Evolutionary conservation across 371 early-diverging fungal species (phyloP).

Genomic region (Umbelopsis sp.): DNA sequence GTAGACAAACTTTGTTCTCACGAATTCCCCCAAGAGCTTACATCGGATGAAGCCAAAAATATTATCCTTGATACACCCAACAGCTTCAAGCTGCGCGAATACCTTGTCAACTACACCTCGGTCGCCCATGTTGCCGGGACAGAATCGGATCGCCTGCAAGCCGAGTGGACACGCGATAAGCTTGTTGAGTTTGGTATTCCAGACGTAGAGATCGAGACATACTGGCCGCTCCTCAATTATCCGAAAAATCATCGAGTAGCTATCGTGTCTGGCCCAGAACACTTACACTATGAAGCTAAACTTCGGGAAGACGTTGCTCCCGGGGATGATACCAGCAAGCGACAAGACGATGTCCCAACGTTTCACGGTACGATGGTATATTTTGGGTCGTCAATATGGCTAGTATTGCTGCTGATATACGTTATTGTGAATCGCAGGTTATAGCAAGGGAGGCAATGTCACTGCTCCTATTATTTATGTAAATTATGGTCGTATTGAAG

Average conservation of each 20-base stretch:
- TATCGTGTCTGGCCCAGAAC: conserved; percentile 51
- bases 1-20: no score
- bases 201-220: conserved; percentile 54
- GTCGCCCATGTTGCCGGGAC: conserved; percentile 59
- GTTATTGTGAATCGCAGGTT: conserved; percentile 24
- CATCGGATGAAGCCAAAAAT: conserved; percentile 19
- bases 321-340: conserved; percentile 56
- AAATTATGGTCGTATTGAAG: conserved; percentile 65
- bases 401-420: neutral
- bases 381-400: neutral
- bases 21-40: neutral
- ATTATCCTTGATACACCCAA: conserved; percentile 26
- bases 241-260: conserved; percentile 57
- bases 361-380: conserved; percentile 55
- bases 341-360: conserved; percentile 57
- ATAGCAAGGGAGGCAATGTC: conserved; percentile 66
- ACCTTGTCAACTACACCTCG: conserved; percentile 53
- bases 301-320: conserved; percentile 60
- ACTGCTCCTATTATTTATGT: conserved; percentile 67
- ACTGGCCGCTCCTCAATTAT: conserved; percentile 65
- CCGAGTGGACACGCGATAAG: conserved; percentile 58
- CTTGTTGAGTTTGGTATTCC: conserved; percentile 54
- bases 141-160: conserved; percentile 42
- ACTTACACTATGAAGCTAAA: conserved; percentile 52
- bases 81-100: conserved; percentile 33